Evolutionary conservation across 1,284 basidiomycete species (phyloP).

Genomic region (Boletus hoseneyae): DNA sequence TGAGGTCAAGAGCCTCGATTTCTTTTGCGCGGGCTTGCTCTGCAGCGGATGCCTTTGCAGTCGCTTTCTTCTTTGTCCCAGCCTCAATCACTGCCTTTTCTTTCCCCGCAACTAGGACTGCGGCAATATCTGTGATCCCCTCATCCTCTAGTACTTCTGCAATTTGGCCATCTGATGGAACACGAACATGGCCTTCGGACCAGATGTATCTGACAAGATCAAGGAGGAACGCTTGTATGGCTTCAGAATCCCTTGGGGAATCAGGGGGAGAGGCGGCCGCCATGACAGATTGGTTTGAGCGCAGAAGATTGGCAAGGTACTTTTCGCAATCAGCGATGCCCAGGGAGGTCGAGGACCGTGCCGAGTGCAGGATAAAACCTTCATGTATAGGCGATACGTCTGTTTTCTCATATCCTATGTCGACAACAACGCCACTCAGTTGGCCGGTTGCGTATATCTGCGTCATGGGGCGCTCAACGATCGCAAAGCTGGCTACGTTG

Average conservation of each 20-base stretch:
- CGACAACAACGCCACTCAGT: constrained; percentile 79
- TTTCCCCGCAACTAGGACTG: constrained; percentile 75
- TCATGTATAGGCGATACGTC: constrained; percentile 83
- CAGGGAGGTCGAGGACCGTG: constrained; percentile 57
- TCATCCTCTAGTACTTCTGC: constrained; percentile 69
- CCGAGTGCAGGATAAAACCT: constrained; percentile 61
- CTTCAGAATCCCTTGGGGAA: constrained; percentile 43
- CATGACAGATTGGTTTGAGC: constrained; percentile 63
- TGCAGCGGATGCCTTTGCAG: constrained; percentile 71
- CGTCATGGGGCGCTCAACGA: constrained; percentile 83
- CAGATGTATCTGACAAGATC: constrained; percentile 60
- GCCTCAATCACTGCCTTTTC: constrained; percentile 81
- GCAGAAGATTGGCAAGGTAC: constrained; percentile 72
- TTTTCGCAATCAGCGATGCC: constrained; percentile 75
- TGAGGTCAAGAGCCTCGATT: constrained; percentile 77
- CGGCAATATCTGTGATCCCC: constrained; percentile 81
- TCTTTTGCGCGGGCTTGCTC: constrained; percentile 77
- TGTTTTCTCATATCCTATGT: constrained; percentile 76
- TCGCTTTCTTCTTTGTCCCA: constrained; percentile 73
- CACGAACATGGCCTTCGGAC: constrained; percentile 61
- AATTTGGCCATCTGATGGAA: constrained; percentile 69
- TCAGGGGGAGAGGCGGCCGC: constrained; percentile 55
- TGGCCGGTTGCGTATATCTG: constrained; percentile 82
- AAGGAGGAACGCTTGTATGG: constrained; percentile 47
- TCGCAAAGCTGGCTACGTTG: constrained; percentile 83